Evolutionary conservation across 768 basidiomycete genomes (phyloP).

Genomic region (Termitomyces sp.): DNA sequence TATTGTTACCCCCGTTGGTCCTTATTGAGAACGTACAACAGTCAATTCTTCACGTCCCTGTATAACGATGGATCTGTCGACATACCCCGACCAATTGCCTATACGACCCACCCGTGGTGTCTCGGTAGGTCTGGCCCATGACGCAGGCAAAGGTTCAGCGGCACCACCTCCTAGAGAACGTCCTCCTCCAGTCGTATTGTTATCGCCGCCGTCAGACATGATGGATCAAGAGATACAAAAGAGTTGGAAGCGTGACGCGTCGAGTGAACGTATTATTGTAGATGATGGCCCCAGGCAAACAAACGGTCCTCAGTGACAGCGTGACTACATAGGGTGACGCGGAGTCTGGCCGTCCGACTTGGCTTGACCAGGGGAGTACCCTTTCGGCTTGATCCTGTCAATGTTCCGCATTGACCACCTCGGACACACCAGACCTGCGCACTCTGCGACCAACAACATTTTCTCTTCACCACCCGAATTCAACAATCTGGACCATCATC

Average conservation of each 20-base stretch:
- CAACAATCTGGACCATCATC: constrained; percentile 48
- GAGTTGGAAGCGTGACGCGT: constrained; percentile 5
- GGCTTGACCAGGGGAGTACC: too few species aligned
- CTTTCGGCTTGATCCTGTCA: too few species aligned
- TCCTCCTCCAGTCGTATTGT: constrained; percentile 34
- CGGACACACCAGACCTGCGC: too few species aligned
- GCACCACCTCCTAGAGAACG: constrained; percentile 48
- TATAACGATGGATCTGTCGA: constrained; percentile 2
- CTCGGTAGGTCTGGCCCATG: constrained; percentile 40
- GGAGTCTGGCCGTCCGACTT: too few species aligned
- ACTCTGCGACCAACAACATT: too few species aligned
- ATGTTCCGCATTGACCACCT: too few species aligned
- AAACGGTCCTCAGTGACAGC: neutral
- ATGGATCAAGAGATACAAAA: neutral
- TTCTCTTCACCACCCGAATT: constrained; percentile 33
- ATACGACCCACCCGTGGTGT: constrained; percentile 50
- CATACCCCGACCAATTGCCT: constrained; percentile 47
- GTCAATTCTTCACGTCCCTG: neutral
- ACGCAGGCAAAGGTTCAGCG: constrained; percentile 46
- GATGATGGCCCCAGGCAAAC: neutral
- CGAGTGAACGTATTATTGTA: neutral
- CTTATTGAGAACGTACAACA: neutral
- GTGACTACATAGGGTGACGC: too few species aligned
- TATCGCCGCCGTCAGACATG: constrained; percentile 37
- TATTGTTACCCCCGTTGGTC: constrained; percentile 10